A percentile compares a stretch with the other conserved stretches of the same genome.
Evolutionary conservation across 225 moss, liverwort and hornwort genomes (phyloP).

Genomic region (Pseudoscleropodium purum): DNA sequence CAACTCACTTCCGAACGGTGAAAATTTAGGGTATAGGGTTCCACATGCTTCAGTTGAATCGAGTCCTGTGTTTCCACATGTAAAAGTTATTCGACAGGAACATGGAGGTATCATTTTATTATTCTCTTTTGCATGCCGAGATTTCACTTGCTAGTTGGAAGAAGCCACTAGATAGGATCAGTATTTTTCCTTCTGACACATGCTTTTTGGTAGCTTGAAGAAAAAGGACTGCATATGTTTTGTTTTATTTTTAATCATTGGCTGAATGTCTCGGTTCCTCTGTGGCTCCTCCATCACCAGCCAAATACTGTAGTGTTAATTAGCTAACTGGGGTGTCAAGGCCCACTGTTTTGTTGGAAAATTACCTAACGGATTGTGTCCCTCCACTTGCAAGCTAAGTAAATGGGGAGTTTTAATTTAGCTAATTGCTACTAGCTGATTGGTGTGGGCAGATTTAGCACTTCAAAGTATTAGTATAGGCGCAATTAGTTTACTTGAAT

Average conservation of each 20-base stretch:
- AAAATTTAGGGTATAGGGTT: neutral
- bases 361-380: neutral
- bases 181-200: neutral
- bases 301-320: neutral
- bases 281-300: neutral
- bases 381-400: neutral
- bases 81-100: slow-evolving; percentile 57
- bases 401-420: neutral
- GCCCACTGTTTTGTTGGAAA: no score
- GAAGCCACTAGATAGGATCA: neutral
- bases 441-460: neutral
- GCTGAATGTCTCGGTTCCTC: neutral
- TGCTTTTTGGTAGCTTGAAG: neutral
- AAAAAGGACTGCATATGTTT: neutral
- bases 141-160: neutral
- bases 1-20: neutral
- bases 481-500: neutral
- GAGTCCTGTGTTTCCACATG: slow-evolving; percentile 50
- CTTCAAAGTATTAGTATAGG: neutral
- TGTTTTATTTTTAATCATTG: neutral
- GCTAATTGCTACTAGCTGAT: neutral
- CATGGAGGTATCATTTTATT: slow-evolving; percentile 35
- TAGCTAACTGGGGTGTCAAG: neutral
- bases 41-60: neutral
- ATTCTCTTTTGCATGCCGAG: neutral